Evolutionary conservation across 164 flowering plant genomes (phyloP).

Genomic region (Chimonanthus praecox): DNA sequence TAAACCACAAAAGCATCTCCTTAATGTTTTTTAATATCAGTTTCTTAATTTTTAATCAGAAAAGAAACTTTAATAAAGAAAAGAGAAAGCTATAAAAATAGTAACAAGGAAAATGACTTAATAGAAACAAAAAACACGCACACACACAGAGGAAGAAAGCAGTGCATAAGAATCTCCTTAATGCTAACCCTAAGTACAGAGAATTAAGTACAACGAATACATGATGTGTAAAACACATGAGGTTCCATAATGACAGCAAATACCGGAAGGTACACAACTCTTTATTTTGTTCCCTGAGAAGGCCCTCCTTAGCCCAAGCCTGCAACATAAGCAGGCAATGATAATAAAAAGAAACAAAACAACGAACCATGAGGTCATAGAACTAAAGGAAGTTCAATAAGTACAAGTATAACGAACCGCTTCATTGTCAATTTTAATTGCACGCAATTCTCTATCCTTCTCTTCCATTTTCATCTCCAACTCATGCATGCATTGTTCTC

Average conservation of each 20-base stretch:
- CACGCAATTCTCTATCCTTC: slow-evolving; percentile 78
- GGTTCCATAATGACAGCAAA: neutral
- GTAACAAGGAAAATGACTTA: neutral
- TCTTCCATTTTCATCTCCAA: slow-evolving; percentile 73
- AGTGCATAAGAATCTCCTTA: neutral
- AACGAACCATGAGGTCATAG: neutral
- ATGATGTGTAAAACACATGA: neutral
- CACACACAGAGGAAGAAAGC: neutral
- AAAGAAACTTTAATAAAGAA: no score
- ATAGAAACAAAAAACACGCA: no score
- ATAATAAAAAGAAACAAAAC: neutral
- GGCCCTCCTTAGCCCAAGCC: slow-evolving; percentile 98
- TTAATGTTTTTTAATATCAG: no score
- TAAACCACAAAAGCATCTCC: no score
- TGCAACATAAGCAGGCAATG: slow-evolving; percentile 15
- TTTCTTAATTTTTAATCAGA: no score
- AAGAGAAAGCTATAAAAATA: no score
- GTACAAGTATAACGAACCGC: slow-evolving; percentile 43
- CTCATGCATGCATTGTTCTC: slow-evolving; percentile 51
- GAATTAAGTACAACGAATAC: neutral
- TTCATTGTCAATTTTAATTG: slow-evolving; percentile 73
- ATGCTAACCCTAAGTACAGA: no score
- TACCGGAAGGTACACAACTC: slow-evolving; percentile 78
- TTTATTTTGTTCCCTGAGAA: slow-evolving; percentile 78
- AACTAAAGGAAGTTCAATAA: neutral